Percentiles rank a stretch among this genome's conserved stretches.
phyloP scores from a whole-genome alignment of 345 rosid genomes.

The Raphanus sativus region DNA sequence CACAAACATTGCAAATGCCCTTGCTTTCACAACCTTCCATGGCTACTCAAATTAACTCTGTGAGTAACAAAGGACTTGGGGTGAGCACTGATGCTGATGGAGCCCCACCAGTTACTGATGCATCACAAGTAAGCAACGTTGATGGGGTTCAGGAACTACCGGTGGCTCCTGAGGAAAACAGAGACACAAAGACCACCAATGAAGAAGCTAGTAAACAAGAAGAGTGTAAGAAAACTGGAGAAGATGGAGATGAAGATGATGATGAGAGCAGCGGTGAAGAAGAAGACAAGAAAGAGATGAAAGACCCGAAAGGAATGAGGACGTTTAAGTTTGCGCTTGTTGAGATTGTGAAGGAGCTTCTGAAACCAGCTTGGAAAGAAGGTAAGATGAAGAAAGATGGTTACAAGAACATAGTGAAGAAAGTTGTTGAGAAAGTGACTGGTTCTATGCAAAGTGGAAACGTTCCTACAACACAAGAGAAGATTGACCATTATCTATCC shows the following conservation, averaged over 20 bases:
- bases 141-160: not conserved
- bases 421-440: constrained; percentile 88
- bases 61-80: constrained; percentile 38
- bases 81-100: constrained; percentile 21
- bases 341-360: constrained; percentile 82
- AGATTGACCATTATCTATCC: constrained; percentile 78
- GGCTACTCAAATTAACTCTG: constrained; percentile 29
- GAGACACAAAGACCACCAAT: constrained; percentile 31
- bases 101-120: constrained; percentile 15
- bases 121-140: constrained; percentile 22
- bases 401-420: constrained; percentile 92
- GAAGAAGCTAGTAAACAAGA: constrained; percentile 42
- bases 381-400: constrained; percentile 82
- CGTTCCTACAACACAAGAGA: constrained; percentile 89
- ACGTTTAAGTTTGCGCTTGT: constrained; percentile 88
- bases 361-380: constrained; percentile 93
- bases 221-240: constrained; percentile 41
- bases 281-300: constrained; percentile 45
- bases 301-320: constrained; percentile 64
- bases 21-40: constrained; percentile 29
- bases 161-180: constrained; percentile 38
- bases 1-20: constrained; percentile 39
- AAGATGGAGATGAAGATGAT: constrained; percentile 49
- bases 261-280: constrained; percentile 40
- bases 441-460: constrained; percentile 64